A percentile compares a stretch with the other conserved stretches of the same genome.
Evolutionary conservation across 306 rosid genomes (phyloP).

Genomic region (Trifolium repens): DNA sequence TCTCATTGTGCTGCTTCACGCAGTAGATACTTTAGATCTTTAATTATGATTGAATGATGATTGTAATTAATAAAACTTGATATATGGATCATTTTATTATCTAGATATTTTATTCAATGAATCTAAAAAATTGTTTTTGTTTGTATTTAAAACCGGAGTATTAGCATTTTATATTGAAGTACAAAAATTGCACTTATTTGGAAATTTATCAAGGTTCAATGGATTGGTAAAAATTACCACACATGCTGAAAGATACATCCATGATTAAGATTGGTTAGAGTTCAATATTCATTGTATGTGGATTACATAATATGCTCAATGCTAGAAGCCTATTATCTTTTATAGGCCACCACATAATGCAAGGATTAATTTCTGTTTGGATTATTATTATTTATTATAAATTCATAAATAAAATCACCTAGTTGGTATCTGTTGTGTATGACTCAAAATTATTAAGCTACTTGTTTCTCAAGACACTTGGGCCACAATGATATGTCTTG

Average conservation of each 20-base stretch:
- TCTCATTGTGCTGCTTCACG: no score
- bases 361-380: conserved; percentile 26
- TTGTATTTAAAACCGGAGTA: no score
- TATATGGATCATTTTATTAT: no score
- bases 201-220: conserved; percentile 42
- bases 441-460: no score
- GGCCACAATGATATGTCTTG: no score
- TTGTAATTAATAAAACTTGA: no score
- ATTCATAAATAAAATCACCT: background rate
- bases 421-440: no score
- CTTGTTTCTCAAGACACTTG: no score
- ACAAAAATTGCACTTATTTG: background rate
- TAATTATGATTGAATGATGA: no score
- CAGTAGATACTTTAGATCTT: no score
- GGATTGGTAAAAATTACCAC: conserved; percentile 29
- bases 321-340: conserved; percentile 23
- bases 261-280: conserved; percentile 42
- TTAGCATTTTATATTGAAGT: conserved; percentile 27
- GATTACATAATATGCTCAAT: conserved; percentile 21
- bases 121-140: no score
- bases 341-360: background rate
- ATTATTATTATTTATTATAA: conserved; percentile 17
- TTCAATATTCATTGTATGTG: conserved; percentile 48
- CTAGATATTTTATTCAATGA: no score
- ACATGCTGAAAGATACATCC: conserved; percentile 7